Percentiles rank a stretch among this genome's conserved stretches.
phyloP scores from a whole-genome alignment of 768 basidiomycete species.

The Naganishia antarctica region DNA sequence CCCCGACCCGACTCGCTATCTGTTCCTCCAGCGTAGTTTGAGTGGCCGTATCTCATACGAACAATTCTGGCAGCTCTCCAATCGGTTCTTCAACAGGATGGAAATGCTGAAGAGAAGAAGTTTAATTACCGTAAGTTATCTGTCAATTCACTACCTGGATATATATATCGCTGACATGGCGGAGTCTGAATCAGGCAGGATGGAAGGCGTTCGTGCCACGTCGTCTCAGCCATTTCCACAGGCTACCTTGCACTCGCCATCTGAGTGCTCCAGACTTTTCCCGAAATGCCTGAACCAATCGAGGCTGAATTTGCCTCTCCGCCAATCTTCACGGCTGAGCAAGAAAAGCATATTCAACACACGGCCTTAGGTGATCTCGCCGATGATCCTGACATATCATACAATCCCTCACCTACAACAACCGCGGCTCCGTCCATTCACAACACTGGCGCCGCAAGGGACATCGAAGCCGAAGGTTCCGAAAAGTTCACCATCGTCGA shows the following conservation, averaged over 20 bases:
- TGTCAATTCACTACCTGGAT: no score
- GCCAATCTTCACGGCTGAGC: constrained; percentile 32
- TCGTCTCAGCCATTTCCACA: no score
- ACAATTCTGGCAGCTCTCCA: no score
- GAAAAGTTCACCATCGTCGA: constrained; percentile 38
- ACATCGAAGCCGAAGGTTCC: constrained; percentile 1
- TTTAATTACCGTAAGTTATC: constrained; percentile 5
- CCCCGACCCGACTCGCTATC: no score
- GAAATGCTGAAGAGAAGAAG: no score
- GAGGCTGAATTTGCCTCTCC: constrained; percentile 35
- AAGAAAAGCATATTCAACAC: constrained; percentile 27
- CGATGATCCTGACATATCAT: constrained; percentile 27
- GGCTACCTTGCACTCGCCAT: no score
- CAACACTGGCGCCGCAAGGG: neutral
- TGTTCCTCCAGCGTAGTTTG: no score
- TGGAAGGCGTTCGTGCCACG: no score
- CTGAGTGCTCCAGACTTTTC: neutral
- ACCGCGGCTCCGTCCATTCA: constrained; percentile 5
- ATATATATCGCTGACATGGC: no score
- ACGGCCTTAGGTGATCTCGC: constrained; percentile 6
- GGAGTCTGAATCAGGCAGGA: no score
- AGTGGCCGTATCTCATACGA: no score
- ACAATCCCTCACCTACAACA: neutral
- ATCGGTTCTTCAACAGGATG: no score
- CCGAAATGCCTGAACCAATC: constrained; percentile 34